Percentiles rank a stretch among this genome's conserved stretches.
Evolutionary conservation across 768 basidiomycete genomes (phyloP).

Genomic region (Gymnopilus dilepis): DNA sequence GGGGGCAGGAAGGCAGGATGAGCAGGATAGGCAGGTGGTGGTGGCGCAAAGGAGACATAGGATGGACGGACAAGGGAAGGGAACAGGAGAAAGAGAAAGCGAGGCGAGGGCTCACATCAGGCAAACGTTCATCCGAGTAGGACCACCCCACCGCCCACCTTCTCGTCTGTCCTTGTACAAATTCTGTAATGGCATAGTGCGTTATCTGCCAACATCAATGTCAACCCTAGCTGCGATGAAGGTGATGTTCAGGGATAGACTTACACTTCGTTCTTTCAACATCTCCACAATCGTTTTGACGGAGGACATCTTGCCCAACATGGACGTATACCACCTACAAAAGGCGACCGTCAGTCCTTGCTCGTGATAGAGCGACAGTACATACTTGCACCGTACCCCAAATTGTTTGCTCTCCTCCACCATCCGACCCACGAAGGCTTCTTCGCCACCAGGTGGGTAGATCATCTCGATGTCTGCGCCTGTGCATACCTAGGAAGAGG

Average conservation of each 20-base stretch:
- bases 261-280: conserved; percentile 50
- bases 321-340: conserved; percentile 88
- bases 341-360: too few species aligned
- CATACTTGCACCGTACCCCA: conserved; percentile 63
- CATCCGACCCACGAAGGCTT: conserved; percentile 76
- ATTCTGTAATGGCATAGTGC: conserved; percentile 87
- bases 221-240: background rate
- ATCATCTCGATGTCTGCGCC: conserved; percentile 91
- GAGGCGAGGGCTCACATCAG: conserved; percentile 65
- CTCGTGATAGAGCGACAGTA: too few species aligned
- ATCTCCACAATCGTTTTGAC: conserved; percentile 62
- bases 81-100: background rate
- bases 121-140: conserved; percentile 61
- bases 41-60: background rate
- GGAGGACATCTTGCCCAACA: conserved; percentile 88
- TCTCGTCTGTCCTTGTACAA: conserved; percentile 85
- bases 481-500: conserved; percentile 70
- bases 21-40: too few species aligned
- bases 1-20: background rate
- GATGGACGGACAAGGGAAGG: conserved; percentile 10
- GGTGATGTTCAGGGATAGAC: conserved; percentile 33
- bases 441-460: conserved; percentile 81
- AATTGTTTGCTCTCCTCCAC: conserved; percentile 69
- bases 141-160: conserved; percentile 96
- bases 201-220: conserved; percentile 68